These are phyloP conservation scores for Ophiostoma sp. DNA, from an alignment of 2,329 filamentous ascomycete species.

Conservation along the genomic window DNA sequence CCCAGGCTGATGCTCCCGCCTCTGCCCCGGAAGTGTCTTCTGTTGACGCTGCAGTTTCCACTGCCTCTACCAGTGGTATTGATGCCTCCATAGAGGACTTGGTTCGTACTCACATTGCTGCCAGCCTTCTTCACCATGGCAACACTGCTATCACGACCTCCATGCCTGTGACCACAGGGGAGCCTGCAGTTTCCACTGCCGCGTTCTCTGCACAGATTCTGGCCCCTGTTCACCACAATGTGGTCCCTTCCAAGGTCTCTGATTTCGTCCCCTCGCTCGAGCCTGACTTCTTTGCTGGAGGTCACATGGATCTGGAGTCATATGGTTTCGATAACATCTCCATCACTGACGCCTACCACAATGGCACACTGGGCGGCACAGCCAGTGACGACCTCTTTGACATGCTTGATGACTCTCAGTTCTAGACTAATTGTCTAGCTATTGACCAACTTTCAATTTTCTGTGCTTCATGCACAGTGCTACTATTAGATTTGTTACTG, in stretches of 20 bases:
- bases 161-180: not conserved
- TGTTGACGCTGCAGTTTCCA: not conserved
- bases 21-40: not conserved
- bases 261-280: not conserved
- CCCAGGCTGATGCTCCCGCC: not conserved
- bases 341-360: conserved; percentile 22
- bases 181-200: not conserved
- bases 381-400: not conserved
- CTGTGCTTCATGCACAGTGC: not conserved
- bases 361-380: not conserved
- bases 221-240: not conserved
- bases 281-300: not conserved
- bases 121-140: not conserved
- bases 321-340: not conserved
- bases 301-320: not conserved
- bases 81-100: not conserved
- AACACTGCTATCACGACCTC: not conserved
- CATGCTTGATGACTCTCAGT: conserved; percentile 1
- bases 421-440: not conserved
- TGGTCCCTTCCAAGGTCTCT: not conserved
- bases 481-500: not conserved
- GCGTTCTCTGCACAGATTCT: not conserved
- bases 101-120: not conserved
- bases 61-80: not conserved
- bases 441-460: not conserved